Conservation (phyloP, 768 basidiomycete species). For the Psilocybe subaeruginosa region DNA sequence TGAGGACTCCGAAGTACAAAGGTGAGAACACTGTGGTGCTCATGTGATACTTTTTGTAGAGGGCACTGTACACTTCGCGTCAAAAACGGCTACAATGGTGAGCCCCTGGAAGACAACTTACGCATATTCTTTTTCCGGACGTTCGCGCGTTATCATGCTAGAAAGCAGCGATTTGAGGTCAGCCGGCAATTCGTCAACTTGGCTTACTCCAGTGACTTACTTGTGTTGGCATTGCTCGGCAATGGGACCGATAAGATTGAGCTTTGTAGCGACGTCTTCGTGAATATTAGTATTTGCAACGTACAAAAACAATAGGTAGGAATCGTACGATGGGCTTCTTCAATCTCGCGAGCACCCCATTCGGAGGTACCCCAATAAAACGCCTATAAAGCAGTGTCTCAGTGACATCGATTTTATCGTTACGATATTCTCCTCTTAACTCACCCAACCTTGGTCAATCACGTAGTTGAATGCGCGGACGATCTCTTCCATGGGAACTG, state of each 20-base stretch:
- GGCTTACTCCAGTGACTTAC: conserved; percentile 28
- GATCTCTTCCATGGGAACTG: conserved; percentile 75
- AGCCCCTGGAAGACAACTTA: conserved; percentile 27
- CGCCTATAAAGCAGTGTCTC: conserved; percentile 35
- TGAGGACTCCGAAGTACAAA: conserved; percentile 72
- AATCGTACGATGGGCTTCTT: conserved; percentile 61
- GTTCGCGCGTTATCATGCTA: conserved; percentile 77
- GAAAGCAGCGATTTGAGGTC: too few relatives aligned
- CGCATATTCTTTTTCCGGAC: conserved; percentile 82
- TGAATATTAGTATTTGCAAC: background rate
- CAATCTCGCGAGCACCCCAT: conserved; percentile 73
- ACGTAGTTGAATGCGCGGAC: conserved; percentile 83
- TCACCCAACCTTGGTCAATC: conserved; percentile 72
- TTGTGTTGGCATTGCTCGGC: conserved; percentile 80
- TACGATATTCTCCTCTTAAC: background rate
- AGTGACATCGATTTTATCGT: too few relatives aligned
- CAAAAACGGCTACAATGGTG: conserved; percentile 2
- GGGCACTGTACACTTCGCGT: conserved; percentile 36
- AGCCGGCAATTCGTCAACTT: too few relatives aligned
- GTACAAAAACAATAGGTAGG: background rate
- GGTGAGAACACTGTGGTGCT: conserved; percentile 78
- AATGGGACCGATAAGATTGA: conserved; percentile 69
- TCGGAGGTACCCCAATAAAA: conserved; percentile 81
- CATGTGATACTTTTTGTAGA: conserved; percentile 68
- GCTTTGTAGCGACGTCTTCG: conserved; percentile 65